Conservation (phyloP, 495 filamentous ascomycete species). For the Penicillium bialowiezense region DNA sequence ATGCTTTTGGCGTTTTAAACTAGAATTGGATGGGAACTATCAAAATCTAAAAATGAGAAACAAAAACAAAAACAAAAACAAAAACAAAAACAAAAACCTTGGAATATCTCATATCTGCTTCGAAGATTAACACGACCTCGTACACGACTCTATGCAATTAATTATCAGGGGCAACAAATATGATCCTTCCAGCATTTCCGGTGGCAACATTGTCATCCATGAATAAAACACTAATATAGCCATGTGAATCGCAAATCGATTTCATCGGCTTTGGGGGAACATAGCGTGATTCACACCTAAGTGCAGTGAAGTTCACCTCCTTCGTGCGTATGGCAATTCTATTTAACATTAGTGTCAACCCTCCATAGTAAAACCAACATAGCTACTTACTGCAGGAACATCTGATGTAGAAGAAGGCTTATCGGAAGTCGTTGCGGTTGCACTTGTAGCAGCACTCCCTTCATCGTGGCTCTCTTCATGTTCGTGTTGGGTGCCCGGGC, state of each 20-base stretch:
- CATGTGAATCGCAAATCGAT: too few species aligned
- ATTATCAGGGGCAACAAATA: too few species aligned
- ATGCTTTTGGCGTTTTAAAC: constrained; percentile 15
- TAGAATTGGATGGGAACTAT: neutral
- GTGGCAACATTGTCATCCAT: too few species aligned
- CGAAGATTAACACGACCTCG: too few species aligned
- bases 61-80: neutral
- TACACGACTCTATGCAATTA: too few species aligned
- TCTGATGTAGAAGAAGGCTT: constrained; percentile 10
- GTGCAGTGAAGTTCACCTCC: constrained; percentile 33
- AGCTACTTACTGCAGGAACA: constrained; percentile 22
- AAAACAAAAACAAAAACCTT: neutral
- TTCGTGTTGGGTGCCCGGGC: constrained; percentile 32
- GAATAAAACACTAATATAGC: too few species aligned
- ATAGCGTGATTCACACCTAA: neutral
- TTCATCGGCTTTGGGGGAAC: neutral
- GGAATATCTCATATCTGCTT: too few species aligned
- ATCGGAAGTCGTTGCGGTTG: constrained; percentile 2
- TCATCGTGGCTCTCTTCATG: constrained; percentile 9
- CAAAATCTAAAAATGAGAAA: neutral
- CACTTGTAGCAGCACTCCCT: neutral
- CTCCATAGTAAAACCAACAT: neutral
- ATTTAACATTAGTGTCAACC: constrained; percentile 2
- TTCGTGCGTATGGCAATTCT: constrained; percentile 34
- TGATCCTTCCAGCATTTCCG: too few species aligned